phyloP scores from a whole-genome alignment of 2,329 filamentous ascomycete genomes.

The Mycosphaerella sp. region DNA sequence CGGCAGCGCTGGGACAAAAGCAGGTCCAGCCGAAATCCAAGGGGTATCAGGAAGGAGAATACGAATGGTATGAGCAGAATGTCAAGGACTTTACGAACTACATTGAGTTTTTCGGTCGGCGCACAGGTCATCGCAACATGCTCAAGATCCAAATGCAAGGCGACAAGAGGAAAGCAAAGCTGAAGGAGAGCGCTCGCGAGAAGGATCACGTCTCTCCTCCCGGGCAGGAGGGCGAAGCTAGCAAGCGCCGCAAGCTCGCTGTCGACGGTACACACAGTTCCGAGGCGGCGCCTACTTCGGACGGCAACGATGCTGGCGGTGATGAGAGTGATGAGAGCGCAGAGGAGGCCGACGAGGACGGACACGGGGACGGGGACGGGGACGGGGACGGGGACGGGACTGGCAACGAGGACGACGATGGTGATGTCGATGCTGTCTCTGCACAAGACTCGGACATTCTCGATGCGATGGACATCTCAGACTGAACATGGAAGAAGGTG shows the following conservation, averaged over 20 bases:
- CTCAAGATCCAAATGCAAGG: constrained; percentile 24
- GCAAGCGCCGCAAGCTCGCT: constrained; percentile 18
- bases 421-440: constrained; percentile 25
- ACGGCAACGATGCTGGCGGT: constrained; percentile 10
- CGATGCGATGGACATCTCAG: constrained; percentile 23
- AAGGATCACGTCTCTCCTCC: not conserved
- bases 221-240: constrained; percentile 11
- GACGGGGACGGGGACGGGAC: constrained; percentile 17
- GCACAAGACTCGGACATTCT: constrained; percentile 27
- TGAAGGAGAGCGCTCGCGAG: constrained; percentile 6
- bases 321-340: constrained; percentile 12
- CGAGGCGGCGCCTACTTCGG: not conserved
- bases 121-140: constrained; percentile 26
- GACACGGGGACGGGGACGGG: constrained; percentile 16
- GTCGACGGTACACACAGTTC: constrained; percentile 5
- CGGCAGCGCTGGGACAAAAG: constrained; percentile 33
- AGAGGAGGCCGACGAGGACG: constrained; percentile 17
- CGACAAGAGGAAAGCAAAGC: constrained; percentile 20
- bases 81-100: constrained; percentile 27
- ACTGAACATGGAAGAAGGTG: not conserved
- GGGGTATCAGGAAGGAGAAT: constrained; percentile 21
- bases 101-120: constrained; percentile 28
- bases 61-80: constrained; percentile 27
- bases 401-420: constrained; percentile 16
- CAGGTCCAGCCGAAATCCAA: constrained; percentile 26